phyloP scores from a whole-genome alignment of 192 early-diverging fungal genomes.

The Linderina pennispora region DNA sequence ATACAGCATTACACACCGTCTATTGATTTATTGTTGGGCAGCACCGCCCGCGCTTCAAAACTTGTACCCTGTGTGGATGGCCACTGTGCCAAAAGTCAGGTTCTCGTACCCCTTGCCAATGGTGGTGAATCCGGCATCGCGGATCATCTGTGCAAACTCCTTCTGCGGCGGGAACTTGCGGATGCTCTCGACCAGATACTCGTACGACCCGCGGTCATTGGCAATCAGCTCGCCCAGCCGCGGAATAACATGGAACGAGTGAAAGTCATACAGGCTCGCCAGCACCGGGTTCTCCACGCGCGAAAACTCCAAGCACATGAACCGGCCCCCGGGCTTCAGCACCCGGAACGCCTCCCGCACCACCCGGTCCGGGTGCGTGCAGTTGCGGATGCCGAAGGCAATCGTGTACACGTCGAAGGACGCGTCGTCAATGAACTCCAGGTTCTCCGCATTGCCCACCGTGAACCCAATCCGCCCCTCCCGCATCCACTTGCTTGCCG shows the following conservation, averaged over 20 bases:
- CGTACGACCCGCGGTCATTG: slow-evolving; percentile 84
- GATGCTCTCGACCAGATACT: slow-evolving; percentile 97
- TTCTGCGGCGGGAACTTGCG: slow-evolving; percentile 87
- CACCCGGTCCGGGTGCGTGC: slow-evolving; percentile 86
- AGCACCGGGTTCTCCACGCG: slow-evolving; percentile 85
- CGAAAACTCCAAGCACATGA: slow-evolving; percentile 93
- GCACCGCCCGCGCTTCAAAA: too few species aligned
- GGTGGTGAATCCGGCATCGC: slow-evolving; percentile 81
- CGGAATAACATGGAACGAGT: slow-evolving; percentile 94
- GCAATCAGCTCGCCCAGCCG: slow-evolving; percentile 81
- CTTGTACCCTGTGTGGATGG: slow-evolving; percentile 95
- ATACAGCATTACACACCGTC: too few species aligned
- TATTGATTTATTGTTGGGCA: too few species aligned
- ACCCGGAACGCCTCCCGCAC: slow-evolving; percentile 89
- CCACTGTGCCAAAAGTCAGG: slow-evolving; percentile 94
- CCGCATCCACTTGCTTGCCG: slow-evolving; percentile 29
- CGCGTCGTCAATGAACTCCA: slow-evolving; percentile 65
- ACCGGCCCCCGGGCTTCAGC: slow-evolving; percentile 91
- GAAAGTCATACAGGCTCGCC: slow-evolving; percentile 79
- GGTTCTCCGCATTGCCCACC: slow-evolving; percentile 86
- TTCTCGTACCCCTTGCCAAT: slow-evolving; percentile 89
- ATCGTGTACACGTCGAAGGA: slow-evolving; percentile 93
- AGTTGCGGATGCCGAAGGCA: slow-evolving; percentile 98
- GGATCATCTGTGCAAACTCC: slow-evolving; percentile 87
- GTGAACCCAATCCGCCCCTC: slow-evolving; percentile 64